Base-by-base conservation (phyloP, 805 yeast genomes). In the Candida dajiaensis region DNA sequence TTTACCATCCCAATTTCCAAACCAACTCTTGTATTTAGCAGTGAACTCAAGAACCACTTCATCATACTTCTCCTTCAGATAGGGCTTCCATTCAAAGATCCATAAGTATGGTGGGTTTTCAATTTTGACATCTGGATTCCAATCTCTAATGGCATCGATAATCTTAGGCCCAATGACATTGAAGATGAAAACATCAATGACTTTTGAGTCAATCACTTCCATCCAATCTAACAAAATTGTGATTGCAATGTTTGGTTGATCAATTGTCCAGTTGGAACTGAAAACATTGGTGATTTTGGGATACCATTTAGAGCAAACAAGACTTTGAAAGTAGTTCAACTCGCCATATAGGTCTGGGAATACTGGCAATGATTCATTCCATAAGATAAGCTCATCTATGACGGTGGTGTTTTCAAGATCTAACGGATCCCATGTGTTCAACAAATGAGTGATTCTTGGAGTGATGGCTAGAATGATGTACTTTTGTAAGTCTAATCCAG, bases 191-290 rank as follows among this genome's bases (percentile, higher is more conserved):
- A 57, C 56, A 4, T 62, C 54, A 13, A 66, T 53, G 2, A 64
- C 53, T 4, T 50, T 44, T 0, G 41, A 41, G 3, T 74, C 69
- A 3, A 76, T 44, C 2, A 73, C 48, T 1, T 55, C 59, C 21
- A 58, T 62, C 81, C 78, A 73, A 19, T 68, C 70, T 18, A 73
- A 61, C 0, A 76, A 43, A 3, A 73, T 46, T 0, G 67, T 56
- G 7, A 75, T 58, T 1, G 69, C 71, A 12, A 70, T 44, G 40
- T 68, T 65, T 1, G 78, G 73, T 37, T 68, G 65, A 16, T 54
- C 43, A 5, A 66, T 56, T 9, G 66, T 51, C 80, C 80, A 76
- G 7, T 59, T 52, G 16, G 22, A 19, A 9, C 54, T 42, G 12
- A 73, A 57, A 12, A 57, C 57, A 0, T 52, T 31, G 2, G 56